These are phyloP conservation scores for Pythium aphanidermatum DNA, from an alignment of 352 stramenopile genomes.

Conservation along the genomic window DNA sequence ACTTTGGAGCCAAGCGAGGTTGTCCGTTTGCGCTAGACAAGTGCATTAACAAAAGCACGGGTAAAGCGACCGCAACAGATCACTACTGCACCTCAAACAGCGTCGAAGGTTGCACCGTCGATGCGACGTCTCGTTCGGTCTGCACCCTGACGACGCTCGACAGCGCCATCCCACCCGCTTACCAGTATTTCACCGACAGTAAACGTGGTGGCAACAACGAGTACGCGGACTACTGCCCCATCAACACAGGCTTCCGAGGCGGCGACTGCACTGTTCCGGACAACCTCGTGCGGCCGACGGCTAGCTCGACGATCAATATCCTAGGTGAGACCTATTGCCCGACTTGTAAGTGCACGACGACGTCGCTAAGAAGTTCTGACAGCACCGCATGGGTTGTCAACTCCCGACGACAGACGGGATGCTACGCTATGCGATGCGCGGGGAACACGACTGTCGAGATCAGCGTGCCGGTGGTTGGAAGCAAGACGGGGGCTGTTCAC, in stretches of 20 bases:
- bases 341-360: conserved; percentile 63
- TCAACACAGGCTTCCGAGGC: conserved; percentile 60
- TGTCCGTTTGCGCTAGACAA: conserved; percentile 61
- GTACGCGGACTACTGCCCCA: conserved; percentile 73
- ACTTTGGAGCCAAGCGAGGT: conserved; percentile 60
- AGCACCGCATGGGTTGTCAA: conserved; percentile 56
- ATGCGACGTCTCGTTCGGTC: conserved; percentile 58
- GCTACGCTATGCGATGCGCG: conserved; percentile 68
- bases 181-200: conserved; percentile 57
- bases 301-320: conserved; percentile 66
- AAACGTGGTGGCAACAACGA: conserved; percentile 51
- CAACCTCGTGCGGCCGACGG: conserved; percentile 42
- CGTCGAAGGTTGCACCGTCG: conserved; percentile 69
- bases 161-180: conserved; percentile 33
- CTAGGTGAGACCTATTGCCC: conserved; percentile 70
- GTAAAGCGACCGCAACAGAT: conserved; percentile 33
- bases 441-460: conserved; percentile 32
- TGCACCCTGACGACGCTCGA: conserved; percentile 41
- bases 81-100: conserved; percentile 60
- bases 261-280: conserved; percentile 55
- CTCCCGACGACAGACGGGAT: conserved; percentile 54
- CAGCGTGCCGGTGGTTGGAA: conserved; percentile 23
- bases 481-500: conserved; percentile 12
- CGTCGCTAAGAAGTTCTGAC: conserved; percentile 55
- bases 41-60: conserved; percentile 53